These are phyloP conservation scores for Blastobotrys illinoisensis DNA, from an alignment of 1,139 yeast species.

Conservation along the genomic window DNA sequence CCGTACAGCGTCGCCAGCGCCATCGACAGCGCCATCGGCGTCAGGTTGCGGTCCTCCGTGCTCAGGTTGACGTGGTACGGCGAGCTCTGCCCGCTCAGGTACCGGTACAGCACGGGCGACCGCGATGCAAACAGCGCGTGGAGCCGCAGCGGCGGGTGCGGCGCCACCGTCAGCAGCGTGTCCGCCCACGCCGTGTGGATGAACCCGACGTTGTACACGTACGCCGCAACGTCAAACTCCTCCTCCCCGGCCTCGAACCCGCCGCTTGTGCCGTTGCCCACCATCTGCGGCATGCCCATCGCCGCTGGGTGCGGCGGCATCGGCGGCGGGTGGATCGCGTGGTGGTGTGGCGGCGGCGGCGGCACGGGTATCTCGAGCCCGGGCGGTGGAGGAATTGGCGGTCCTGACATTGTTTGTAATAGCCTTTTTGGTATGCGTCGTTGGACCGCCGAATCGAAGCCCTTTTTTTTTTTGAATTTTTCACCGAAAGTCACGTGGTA, in stretches of 20 bases:
- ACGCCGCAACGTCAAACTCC: slow-evolving; percentile 24
- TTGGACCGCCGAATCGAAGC: not conserved
- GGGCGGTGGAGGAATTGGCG: slow-evolving; percentile 7
- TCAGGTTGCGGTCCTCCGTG: slow-evolving; percentile 49
- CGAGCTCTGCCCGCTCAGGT: slow-evolving; percentile 28
- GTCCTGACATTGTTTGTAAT: slow-evolving; percentile 7
- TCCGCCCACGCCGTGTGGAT: slow-evolving; percentile 37
- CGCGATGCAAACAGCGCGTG: slow-evolving; percentile 34
- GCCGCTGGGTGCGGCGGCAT: slow-evolving; percentile 5
- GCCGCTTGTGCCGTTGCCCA: not conserved
- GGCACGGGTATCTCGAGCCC: slow-evolving; percentile 10
- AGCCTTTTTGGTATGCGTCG: not conserved
- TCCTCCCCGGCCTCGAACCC: not conserved
- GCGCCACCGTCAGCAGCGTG: slow-evolving; percentile 28
- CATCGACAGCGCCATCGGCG: slow-evolving; percentile 31
- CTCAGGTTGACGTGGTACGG: slow-evolving; percentile 51
- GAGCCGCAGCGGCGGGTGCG: slow-evolving; percentile 28
- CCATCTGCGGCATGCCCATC: not conserved
- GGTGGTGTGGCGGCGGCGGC: slow-evolving; percentile 9
- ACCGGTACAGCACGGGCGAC: slow-evolving; percentile 30
- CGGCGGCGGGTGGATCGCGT: slow-evolving; percentile 7
- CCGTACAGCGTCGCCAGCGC: slow-evolving; percentile 34
- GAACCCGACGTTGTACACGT: slow-evolving; percentile 33
- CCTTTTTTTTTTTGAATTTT: not conserved
- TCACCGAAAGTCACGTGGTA: not conserved